Evolutionary conservation across 768 basidiomycete genomes (phyloP), one percentile per base, ranked within the genome.

Genomic region (Xerocomellus intermedius): DNA sequence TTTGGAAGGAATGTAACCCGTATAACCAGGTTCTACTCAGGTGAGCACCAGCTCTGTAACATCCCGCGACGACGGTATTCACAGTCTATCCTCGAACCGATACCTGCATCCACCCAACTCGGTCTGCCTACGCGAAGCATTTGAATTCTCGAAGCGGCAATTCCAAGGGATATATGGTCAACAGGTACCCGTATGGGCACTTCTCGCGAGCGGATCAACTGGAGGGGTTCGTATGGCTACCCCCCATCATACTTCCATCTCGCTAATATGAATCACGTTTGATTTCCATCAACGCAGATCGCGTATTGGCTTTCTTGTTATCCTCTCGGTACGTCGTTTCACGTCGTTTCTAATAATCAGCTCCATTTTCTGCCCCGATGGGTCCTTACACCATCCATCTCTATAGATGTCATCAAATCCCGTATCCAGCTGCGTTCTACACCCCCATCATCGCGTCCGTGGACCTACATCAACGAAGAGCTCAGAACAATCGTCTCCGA

Each of bases 271-370:
- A 13, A 0, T 37, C 21, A 22, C 10, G 6, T 30, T 21, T 38
- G 1, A 19, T 28, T 41, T 30, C 22, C 32, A 13, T 51, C 35
- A 17, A n/a, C 4, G 35, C 24, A 66, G 65, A 57, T 66, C 33
- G 63, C 65, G 8, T 66, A 99, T 65, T 99, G 97, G 97, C 77
- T 97, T 2, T 82, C 91, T 1, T 94, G 88, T 65, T 98, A 96
- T 69, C 96, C 94, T 0, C 76, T 96, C 6, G 89, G 88, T 88
- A 47, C 8, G 68, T 52, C 17, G 14, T 16, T 44, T 14, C 30
- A 19, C 35, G 37, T 50, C 37, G 3, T 52, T 50, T 17, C 14
- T 8, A 19, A 22, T 10, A 21, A 22, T 22, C 13, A 13, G 17
- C 8, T 14, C 16, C n/a, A 6, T 13, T 5, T 13, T 9, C 49